Conservation (phyloP, 352 stramenopile species). For the Nothophytophthora sp. region DNA sequence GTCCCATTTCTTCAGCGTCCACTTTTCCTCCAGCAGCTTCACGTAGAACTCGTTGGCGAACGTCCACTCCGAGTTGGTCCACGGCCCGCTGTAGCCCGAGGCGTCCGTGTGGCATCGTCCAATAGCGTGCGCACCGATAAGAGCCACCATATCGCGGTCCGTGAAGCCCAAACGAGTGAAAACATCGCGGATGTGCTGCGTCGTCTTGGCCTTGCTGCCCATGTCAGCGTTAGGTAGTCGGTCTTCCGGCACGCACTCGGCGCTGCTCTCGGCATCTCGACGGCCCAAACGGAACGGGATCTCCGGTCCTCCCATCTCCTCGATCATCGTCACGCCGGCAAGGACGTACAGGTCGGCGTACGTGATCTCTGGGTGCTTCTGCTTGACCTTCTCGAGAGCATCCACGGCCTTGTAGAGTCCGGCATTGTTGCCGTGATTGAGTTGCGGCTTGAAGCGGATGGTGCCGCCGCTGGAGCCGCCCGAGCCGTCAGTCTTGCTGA, state of each 20-base stretch:
- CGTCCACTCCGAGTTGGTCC: conserved; percentile 92
- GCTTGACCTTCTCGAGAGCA: conserved; percentile 94
- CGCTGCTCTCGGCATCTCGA: conserved; percentile 82
- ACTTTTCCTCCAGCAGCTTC: conserved; percentile 93
- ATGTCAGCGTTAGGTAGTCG: conserved; percentile 97
- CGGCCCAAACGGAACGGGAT: conserved; percentile 95
- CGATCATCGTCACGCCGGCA: conserved; percentile 94
- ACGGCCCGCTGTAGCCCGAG: conserved; percentile 93
- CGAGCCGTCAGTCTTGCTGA: conserved; percentile 78
- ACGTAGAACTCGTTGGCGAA: conserved; percentile 99
- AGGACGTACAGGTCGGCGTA: conserved; percentile 99
- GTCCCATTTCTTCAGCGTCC: conserved; percentile 95
- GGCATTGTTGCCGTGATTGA: conserved; percentile 94
- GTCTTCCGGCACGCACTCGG: conserved; percentile 90
- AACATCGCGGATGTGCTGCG: conserved; percentile 95
- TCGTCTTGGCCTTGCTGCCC: conserved; percentile 88
- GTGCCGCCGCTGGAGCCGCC: conserved; percentile 87
- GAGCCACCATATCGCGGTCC: conserved; percentile 97
- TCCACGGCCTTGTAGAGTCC: conserved; percentile 89
- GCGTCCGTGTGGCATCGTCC: conserved; percentile 95
- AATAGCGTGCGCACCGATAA: conserved; percentile 96
- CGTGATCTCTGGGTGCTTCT: conserved; percentile 93
- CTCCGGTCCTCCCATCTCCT: conserved; percentile 95
- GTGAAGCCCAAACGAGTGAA: conserved; percentile 98
- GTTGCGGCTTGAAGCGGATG: conserved; percentile 96